phyloP scores from a whole-genome alignment of 768 basidiomycete genomes.

The Coprinopsis cinerea region DNA sequence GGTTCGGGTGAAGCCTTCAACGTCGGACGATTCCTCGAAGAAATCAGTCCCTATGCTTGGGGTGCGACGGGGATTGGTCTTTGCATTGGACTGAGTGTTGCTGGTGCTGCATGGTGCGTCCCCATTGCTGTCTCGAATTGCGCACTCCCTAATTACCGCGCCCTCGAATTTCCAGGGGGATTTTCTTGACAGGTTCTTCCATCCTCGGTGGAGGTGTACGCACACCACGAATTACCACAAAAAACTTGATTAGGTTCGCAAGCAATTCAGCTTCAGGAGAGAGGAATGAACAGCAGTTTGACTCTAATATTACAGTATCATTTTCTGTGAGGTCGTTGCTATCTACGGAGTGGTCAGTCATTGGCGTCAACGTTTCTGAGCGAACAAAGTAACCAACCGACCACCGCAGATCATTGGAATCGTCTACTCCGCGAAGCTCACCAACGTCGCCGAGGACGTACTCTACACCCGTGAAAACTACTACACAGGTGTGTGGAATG shows the following conservation, averaged over 20 bases:
- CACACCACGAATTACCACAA: constrained; percentile 89
- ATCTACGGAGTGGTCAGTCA: constrained; percentile 89
- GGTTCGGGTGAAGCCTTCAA: constrained; percentile 92
- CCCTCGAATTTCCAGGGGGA: constrained; percentile 81
- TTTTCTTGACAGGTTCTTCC: constrained; percentile 94
- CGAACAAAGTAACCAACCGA: constrained; percentile 1
- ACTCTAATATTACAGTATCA: constrained; percentile 58
- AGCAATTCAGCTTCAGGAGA: background rate
- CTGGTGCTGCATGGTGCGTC: constrained; percentile 92
- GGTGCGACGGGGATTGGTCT: constrained; percentile 86
- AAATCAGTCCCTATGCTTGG: constrained; percentile 92
- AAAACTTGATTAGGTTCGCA: constrained; percentile 90
- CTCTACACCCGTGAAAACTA: constrained; percentile 87
- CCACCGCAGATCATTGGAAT: constrained; percentile 81
- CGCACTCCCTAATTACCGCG: constrained; percentile 6
- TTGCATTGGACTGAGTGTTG: constrained; percentile 88
- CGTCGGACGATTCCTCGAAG: constrained; percentile 88
- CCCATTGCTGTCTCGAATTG: background rate
- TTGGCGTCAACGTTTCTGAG: background rate
- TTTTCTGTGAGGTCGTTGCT: constrained; percentile 99
- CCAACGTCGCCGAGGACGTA: constrained; percentile 49
- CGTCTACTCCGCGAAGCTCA: constrained; percentile 85
- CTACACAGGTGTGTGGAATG: constrained; percentile 75
- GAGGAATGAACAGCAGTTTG: background rate
- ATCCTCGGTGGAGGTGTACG: constrained; percentile 95